Evolutionary conservation across 306 rosid genomes (phyloP).

Genomic region (Styphnolobium japonicum): DNA sequence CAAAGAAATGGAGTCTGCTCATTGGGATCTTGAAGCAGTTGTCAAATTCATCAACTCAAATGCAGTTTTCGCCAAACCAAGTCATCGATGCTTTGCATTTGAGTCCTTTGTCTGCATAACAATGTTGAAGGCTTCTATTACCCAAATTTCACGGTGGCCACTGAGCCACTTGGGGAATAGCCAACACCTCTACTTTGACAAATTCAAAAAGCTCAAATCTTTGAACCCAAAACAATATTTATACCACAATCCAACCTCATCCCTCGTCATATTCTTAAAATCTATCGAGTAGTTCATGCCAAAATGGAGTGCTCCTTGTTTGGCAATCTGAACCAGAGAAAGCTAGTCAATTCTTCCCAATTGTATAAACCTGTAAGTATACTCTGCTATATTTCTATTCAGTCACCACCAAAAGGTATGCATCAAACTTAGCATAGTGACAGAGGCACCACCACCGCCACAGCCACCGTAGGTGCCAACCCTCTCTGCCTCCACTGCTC

Average conservation of each 20-base stretch:
- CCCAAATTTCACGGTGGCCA: constrained; percentile 39
- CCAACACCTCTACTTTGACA: constrained; percentile 47
- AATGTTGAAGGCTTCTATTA: constrained; percentile 67
- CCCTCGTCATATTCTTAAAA: constrained; percentile 52
- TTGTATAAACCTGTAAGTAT: too few species aligned
- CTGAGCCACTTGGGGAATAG: constrained; percentile 23
- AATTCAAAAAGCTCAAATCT: constrained; percentile 57
- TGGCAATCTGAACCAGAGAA: constrained; percentile 84
- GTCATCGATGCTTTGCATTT: constrained; percentile 49
- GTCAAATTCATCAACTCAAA: constrained; percentile 61
- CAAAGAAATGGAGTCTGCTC: constrained; percentile 78
- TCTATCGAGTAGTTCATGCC: constrained; percentile 70
- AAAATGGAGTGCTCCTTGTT: constrained; percentile 96
- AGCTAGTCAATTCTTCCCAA: constrained; percentile 55
- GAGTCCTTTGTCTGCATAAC: constrained; percentile 58
- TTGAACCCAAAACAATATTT: constrained; percentile 44
- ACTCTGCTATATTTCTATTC: too few species aligned
- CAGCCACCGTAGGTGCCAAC: too few species aligned
- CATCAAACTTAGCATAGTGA: not conserved
- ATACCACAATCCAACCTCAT: constrained; percentile 52
- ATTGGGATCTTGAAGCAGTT: constrained; percentile 83
- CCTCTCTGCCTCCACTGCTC: not conserved
- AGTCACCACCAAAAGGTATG: not conserved
- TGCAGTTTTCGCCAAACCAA: constrained; percentile 37
- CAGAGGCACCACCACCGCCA: not conserved